These are phyloP conservation scores for Metschnikowia lachancei DNA, from an alignment of 805 yeast species.

Conservation along the genomic window DNA sequence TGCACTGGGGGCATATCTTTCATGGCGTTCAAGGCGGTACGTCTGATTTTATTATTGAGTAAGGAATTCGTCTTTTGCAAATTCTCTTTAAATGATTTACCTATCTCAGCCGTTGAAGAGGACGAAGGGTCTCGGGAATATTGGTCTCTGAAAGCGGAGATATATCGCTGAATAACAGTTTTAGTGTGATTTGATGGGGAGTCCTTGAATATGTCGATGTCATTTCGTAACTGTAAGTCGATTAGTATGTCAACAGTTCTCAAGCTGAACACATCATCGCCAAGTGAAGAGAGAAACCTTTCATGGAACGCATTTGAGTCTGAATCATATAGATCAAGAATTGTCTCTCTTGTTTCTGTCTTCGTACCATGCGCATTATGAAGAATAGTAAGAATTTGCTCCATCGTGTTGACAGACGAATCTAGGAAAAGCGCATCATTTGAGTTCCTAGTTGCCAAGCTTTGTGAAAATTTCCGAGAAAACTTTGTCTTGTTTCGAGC, in stretches of 20 bases:
- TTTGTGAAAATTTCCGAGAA: background rate
- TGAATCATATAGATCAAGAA: background rate
- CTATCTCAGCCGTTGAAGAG: slow-evolving; percentile 3
- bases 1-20: background rate
- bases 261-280: slow-evolving; percentile 12
- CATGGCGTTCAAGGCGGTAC: slow-evolving; percentile 5
- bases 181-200: slow-evolving; percentile 9
- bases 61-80: background rate
- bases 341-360: slow-evolving; percentile 4
- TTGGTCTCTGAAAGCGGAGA: slow-evolving; percentile 9
- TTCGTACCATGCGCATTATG: slow-evolving; percentile 14
- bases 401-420: slow-evolving; percentile 19
- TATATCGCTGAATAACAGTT: slow-evolving; percentile 8
- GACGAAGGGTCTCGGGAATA: slow-evolving; percentile 1
- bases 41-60: background rate
- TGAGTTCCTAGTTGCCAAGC: background rate
- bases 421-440: slow-evolving; percentile 6
- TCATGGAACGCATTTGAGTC: background rate
- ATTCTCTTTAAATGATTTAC: slow-evolving; percentile 2
- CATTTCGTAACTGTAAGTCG: slow-evolving; percentile 5
- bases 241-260: slow-evolving; percentile 10
- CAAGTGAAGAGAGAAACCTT: slow-evolving; percentile 6
- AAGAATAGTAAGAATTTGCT: slow-evolving; percentile 15
- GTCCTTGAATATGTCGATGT: slow-evolving; percentile 10
- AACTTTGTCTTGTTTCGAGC: background rate